Evolutionary conservation across 441 rosid species (phyloP), one percentile per base, ranked within the genome.

Genomic region (Hura crepitans): DNA sequence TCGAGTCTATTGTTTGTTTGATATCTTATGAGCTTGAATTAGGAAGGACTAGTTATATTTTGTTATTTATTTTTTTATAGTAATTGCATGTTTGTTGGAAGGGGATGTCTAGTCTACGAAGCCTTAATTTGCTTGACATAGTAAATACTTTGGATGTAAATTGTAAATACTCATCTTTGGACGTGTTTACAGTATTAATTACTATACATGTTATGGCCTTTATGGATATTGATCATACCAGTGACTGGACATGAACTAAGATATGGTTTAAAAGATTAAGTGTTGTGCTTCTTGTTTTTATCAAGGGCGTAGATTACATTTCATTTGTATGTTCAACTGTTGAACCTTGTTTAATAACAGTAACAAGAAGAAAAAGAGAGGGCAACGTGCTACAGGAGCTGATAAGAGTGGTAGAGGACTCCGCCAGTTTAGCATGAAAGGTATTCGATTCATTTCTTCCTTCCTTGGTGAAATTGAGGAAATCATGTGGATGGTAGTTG

Each of bases 361-460:
- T 79, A 86, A 81, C 45, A 89, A 89, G 85, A 93, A 88, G 90
- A 96, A 91, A 78, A 93, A 89, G 84, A 87, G 92, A 76, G 86
- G 92, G 62, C 97, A 89, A 70, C 87, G 97, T 25, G 90, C 89
- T 5, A 81, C 79, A 68, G 97, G 90, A 62, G 89, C 92, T 35
- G 99, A 94, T 79, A 94, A 94, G 82, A 86, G 82, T 77, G 97
- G 97, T 7, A 85, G 97, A 85, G 99, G 99, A 46, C 91, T 94
- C 53, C 96, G 99, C 18, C 99, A 92, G 62, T 94, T 94, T 80
- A 94, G 97, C 81, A 90, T 94, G 97, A 94, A 90, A 90, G 97
- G 99, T 94, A 64, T 57, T 53, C 73, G 28, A 27, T 61, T 39
- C 51, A 23, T 57, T 27, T 28, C 17, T 69, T 22, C 75, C 45